phyloP scores from a whole-genome alignment of 495 filamentous ascomycete genomes.

The Penicillium chermesinum region DNA sequence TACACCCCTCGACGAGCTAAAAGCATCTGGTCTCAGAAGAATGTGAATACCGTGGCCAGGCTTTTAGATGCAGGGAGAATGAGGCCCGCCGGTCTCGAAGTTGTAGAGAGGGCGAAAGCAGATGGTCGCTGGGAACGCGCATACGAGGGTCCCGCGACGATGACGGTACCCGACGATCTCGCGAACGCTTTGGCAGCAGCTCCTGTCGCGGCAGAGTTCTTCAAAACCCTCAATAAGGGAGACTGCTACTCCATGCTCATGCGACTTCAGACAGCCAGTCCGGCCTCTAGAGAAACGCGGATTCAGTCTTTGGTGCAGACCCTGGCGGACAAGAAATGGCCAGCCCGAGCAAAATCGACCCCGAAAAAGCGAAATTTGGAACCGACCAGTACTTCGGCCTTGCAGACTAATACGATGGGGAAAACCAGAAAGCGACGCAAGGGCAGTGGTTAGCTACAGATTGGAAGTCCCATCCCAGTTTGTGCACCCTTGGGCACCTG shows the following conservation, averaged over 20 bases:
- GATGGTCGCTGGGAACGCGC: constrained; percentile 54
- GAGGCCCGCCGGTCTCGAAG: constrained; percentile 39
- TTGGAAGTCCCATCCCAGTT: too few species aligned
- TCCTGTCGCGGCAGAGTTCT: constrained; percentile 29
- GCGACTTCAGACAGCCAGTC: constrained; percentile 36
- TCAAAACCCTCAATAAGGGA: constrained; percentile 36
- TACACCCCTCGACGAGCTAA: constrained; percentile 51
- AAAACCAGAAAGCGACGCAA: too few species aligned
- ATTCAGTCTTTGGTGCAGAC: constrained; percentile 19
- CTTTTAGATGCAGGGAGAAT: constrained; percentile 43
- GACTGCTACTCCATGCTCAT: constrained; percentile 40
- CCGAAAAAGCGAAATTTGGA: neutral
- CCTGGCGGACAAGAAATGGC: constrained; percentile 16
- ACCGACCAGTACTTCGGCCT: too few species aligned
- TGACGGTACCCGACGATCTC: constrained; percentile 44
- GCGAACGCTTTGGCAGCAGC: constrained; percentile 23
- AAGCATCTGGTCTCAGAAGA: constrained; percentile 50
- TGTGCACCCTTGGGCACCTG: too few species aligned
- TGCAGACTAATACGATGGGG: too few species aligned
- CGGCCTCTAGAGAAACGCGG: constrained; percentile 11
- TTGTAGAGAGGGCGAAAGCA: constrained; percentile 47
- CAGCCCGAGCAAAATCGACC: neutral
- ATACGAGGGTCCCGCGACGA: constrained; percentile 42
- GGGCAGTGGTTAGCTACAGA: too few species aligned
- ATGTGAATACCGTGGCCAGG: constrained; percentile 39